Evolutionary conservation across 805 yeast genomes (phyloP).

Genomic region (Nakazawaea laoshanensis): DNA sequence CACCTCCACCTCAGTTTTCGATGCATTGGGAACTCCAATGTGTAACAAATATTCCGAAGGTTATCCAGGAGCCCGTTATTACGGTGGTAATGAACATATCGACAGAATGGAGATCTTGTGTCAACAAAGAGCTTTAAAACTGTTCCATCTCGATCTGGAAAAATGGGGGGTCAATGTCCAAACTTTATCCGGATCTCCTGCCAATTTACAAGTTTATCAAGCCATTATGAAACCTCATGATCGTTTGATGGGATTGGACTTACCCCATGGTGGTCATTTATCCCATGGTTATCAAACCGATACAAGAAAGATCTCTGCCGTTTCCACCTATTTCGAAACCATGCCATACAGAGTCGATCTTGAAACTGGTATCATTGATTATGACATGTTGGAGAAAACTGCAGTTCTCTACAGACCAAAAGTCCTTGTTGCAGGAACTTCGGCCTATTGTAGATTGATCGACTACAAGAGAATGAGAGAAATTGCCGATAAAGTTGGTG

Average conservation of each 20-base stretch:
- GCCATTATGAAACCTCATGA: slow-evolving; percentile 94
- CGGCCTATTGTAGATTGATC: slow-evolving; percentile 87
- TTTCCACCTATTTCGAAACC: slow-evolving; percentile 92
- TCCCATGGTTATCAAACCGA: slow-evolving; percentile 96
- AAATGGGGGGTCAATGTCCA: slow-evolving; percentile 99
- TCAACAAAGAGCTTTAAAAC: slow-evolving; percentile 89
- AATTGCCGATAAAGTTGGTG: slow-evolving; percentile 90
- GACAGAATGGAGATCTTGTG: slow-evolving; percentile 90
- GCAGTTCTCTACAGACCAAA: slow-evolving; percentile 90
- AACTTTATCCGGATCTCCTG: slow-evolving; percentile 95
- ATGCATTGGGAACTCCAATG: slow-evolving; percentile 96
- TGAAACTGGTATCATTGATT: slow-evolving; percentile 85
- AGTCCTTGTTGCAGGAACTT: slow-evolving; percentile 92
- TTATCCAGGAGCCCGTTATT: slow-evolving; percentile 97
- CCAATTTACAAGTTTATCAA: slow-evolving; percentile 92
- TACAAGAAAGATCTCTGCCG: slow-evolving; percentile 79
- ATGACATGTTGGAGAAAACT: slow-evolving; percentile 75
- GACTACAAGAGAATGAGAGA: slow-evolving; percentile 87
- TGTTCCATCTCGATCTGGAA: slow-evolving; percentile 71
- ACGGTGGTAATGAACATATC: slow-evolving; percentile 97
- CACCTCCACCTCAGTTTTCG: slow-evolving; percentile 93
- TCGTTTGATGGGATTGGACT: slow-evolving; percentile 94
- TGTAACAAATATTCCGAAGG: slow-evolving; percentile 98
- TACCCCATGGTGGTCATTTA: slow-evolving; percentile 98
- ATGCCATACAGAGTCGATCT: slow-evolving; percentile 93